Base-by-base conservation (phyloP, 257 asterid species). In the Fraxinus americana region DNA sequence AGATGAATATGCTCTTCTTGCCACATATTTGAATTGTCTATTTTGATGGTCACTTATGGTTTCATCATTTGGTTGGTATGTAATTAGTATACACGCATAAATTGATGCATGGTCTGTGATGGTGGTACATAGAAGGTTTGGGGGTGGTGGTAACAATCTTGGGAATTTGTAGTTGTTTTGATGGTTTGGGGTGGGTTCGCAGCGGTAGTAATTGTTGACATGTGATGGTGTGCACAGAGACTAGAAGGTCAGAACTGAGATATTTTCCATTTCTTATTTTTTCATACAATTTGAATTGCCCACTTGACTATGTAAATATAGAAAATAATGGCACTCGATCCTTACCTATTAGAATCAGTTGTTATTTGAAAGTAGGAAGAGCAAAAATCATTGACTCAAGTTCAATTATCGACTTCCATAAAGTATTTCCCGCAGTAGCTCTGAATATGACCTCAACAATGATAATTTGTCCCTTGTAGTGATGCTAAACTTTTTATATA, bases 1-100 rank as follows among this genome's bases (percentile, higher is more conserved):
- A 83, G 98, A 80, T 76, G 38, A 66, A 41, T 50, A 54, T 70
- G 78, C 70, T 78, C 75, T 76, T 66, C 54, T 76, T 57, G 76
- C 76, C 32, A 14, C 69, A 67, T 32, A n/a, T 72, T 35, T 39
- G 27, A 25, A 74, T 7, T 21, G 38, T 74, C 61, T 34, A 36
- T 70, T 81, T 74, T 41, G 35, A 25, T 74, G 39, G 63, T 13
- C 36, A 17, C 36, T 36, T 61, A 80, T 73, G 68, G 19, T 77
- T 50, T n/a, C 30, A n/a, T 5, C 23, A 8, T 54, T 19, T 54
- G 65, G 0, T 7, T 54, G 34, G 68, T 9, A 25, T 61, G 34
- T 61, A 9, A 61, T 14, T 10, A 21, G 68, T 61, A 61, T 23
- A 23, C 14, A 8, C 8, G 67, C 32, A 23, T 21, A 21, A n/a